Evolutionary conservation across 2,329 filamentous ascomycete species (phyloP).

Genomic region (Aspergillus sp.): DNA sequence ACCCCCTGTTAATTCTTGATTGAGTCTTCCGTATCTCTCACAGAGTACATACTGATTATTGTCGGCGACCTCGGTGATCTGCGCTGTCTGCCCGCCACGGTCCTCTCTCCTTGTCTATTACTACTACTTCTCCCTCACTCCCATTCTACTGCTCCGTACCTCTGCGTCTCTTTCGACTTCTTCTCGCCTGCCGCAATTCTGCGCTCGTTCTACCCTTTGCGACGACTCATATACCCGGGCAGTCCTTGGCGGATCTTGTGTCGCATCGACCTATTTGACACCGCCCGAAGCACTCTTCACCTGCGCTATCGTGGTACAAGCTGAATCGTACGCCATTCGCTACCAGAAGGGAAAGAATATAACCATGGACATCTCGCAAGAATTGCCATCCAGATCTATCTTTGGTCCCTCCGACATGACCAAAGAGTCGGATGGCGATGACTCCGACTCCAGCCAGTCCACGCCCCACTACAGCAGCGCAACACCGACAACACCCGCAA

Average conservation of each 20-base stretch:
- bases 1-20: too few species aligned
- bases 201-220: background rate
- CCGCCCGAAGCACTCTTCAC: too few species aligned
- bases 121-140: background rate
- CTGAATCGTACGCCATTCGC: background rate
- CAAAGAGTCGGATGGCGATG: conserved; percentile 12
- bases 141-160: too few species aligned
- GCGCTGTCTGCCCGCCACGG: background rate
- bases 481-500: conserved; percentile 42
- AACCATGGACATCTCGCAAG: background rate
- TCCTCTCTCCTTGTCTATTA: background rate
- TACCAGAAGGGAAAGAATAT: background rate
- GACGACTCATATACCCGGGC: background rate
- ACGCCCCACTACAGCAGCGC: conserved; percentile 26
- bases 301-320: background rate
- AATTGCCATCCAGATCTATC: conserved; percentile 12
- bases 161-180: background rate
- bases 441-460: conserved; percentile 17
- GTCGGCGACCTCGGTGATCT: background rate
- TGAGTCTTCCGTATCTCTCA: too few species aligned
- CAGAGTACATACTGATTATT: background rate
- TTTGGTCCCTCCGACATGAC: conserved; percentile 12
- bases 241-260: background rate
- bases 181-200: background rate
- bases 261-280: too few species aligned